Percentiles rank a stretch among this genome's conserved stretches.
phyloP scores from a whole-genome alignment of 2,329 filamentous ascomycete genomes.

The Pezicula neosporulosa region DNA sequence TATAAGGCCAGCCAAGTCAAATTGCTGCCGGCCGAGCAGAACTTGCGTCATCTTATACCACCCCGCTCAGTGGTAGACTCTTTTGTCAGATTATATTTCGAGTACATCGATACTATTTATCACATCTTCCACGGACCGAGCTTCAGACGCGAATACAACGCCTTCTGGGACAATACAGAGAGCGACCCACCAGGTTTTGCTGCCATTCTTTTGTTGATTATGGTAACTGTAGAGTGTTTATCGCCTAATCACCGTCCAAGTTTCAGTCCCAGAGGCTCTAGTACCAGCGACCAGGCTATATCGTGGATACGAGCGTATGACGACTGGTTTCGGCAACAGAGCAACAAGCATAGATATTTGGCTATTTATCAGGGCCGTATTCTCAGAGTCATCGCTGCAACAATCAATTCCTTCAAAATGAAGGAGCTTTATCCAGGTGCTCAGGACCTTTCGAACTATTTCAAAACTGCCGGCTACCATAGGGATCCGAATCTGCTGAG shows the following conservation, averaged over 20 bases:
- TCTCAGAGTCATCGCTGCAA: neutral
- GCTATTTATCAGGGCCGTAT: neutral
- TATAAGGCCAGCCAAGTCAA: neutral
- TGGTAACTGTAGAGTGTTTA: conserved; percentile 4
- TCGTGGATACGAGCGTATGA: neutral
- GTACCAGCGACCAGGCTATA: neutral
- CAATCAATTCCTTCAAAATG: neutral
- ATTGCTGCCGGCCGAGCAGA: neutral
- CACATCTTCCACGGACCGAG: conserved; percentile 20
- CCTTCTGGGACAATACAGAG: conserved; percentile 10
- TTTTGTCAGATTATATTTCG: conserved; percentile 1
- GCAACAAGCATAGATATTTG: neutral
- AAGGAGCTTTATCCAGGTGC: neutral
- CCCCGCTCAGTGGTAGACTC: neutral
- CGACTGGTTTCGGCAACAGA: neutral
- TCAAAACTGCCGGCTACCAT: conserved; percentile 1
- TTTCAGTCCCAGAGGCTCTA: neutral
- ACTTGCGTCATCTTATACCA: neutral
- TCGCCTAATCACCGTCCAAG: neutral
- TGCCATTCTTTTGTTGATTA: conserved; percentile 16
- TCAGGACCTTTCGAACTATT: neutral
- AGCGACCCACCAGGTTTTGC: conserved; percentile 13
- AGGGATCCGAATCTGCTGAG: neutral
- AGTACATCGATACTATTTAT: conserved; percentile 20
- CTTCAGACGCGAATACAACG: conserved; percentile 19